phyloP scores from a whole-genome alignment of 2,329 filamentous ascomycete genomes.

The Aspergillus quadricinctus region DNA sequence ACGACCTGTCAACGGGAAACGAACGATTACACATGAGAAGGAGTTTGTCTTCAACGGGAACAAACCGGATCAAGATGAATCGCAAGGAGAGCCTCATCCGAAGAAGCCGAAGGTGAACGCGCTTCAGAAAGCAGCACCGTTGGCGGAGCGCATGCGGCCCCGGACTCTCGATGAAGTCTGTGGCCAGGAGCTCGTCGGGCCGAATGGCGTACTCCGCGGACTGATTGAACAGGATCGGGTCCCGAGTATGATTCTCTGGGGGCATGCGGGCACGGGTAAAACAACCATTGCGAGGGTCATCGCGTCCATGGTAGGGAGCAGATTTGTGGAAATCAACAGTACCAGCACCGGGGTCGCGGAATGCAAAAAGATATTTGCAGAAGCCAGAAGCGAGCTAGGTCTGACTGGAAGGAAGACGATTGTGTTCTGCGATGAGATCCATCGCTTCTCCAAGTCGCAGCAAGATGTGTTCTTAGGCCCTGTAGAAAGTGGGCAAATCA shows the following conservation, averaged over 20 bases:
- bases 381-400: slow-evolving; percentile 73
- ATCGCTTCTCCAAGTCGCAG: slow-evolving; percentile 84
- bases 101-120: slow-evolving; percentile 66
- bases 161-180: slow-evolving; percentile 76
- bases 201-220: slow-evolving; percentile 74
- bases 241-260: slow-evolving; percentile 91
- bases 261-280: slow-evolving; percentile 47
- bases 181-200: slow-evolving; percentile 87
- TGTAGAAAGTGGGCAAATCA: slow-evolving; percentile 86
- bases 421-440: slow-evolving; percentile 96
- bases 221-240: slow-evolving; percentile 82
- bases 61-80: slow-evolving; percentile 12
- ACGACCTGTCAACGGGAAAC: slow-evolving; percentile 28
- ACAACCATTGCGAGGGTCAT: slow-evolving; percentile 83
- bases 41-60: slow-evolving; percentile 20
- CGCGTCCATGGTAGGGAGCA: slow-evolving; percentile 71
- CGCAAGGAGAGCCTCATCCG: slow-evolving; percentile 39
- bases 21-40: slow-evolving; percentile 26
- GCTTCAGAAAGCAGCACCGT: slow-evolving; percentile 67
- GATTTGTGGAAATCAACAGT: slow-evolving; percentile 95
- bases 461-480: slow-evolving; percentile 93
- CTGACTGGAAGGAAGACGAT: slow-evolving; percentile 89
- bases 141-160: slow-evolving; percentile 93
- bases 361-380: slow-evolving; percentile 85
- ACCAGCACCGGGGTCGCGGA: slow-evolving; percentile 83